Conservation (phyloP, 176 grass and related monocot species). For the Oryza longistaminata region DNA sequence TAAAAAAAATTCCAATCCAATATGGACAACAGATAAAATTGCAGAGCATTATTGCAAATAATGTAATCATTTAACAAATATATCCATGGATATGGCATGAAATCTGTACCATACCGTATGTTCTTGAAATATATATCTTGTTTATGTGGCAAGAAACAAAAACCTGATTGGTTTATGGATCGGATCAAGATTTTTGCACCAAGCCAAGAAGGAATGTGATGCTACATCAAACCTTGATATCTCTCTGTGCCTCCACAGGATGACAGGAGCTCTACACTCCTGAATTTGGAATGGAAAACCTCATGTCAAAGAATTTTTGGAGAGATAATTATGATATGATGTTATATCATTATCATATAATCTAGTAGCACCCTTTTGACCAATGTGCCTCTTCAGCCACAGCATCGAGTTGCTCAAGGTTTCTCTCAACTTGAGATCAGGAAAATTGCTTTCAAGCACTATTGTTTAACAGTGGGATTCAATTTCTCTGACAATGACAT, state of each 20-base stretch:
- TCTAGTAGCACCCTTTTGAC: neutral
- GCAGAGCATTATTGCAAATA: no score
- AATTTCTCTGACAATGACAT: neutral
- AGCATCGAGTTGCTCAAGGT: neutral
- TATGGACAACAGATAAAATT: no score
- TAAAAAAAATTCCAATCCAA: no score
- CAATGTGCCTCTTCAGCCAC: neutral
- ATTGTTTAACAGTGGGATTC: conserved; percentile 18
- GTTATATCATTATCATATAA: neutral
- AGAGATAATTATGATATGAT: neutral
- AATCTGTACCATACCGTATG: neutral
- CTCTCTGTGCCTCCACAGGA: neutral
- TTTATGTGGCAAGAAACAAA: conserved; percentile 23
- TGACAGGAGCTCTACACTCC: neutral
- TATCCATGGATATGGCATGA: neutral
- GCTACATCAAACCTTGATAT: neutral
- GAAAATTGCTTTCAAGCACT: conserved; percentile 22
- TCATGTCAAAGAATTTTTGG: conserved; percentile 24
- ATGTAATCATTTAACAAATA: no score
- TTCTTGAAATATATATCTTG: neutral
- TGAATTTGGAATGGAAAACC: conserved; percentile 11
- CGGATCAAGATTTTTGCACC: conserved; percentile 4
- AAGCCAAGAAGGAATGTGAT: conserved; percentile 24
- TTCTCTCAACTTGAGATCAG: conserved; percentile 26
- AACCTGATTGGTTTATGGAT: neutral